Percentiles rank a stretch among this genome's conserved stretches.
Evolutionary conservation across 2,329 filamentous ascomycete genomes (phyloP).

Genomic region (Cyphellophora attinorum): DNA sequence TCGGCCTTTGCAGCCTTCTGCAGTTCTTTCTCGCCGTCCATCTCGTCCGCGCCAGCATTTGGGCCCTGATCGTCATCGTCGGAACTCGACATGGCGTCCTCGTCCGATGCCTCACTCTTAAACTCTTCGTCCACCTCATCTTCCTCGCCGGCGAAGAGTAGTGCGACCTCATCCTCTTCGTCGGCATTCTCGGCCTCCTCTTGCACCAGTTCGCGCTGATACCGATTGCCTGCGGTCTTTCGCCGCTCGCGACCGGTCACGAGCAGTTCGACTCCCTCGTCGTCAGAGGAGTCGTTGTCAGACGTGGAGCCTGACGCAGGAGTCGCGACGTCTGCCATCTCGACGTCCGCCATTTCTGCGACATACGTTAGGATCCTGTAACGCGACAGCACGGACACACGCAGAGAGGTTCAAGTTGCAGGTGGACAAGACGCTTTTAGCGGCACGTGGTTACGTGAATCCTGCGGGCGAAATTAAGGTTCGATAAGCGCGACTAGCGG

Average conservation of each 20-base stretch:
- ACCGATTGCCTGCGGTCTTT: conserved; percentile 73
- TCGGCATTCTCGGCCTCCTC: conserved; percentile 58
- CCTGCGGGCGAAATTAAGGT: too few relatives aligned
- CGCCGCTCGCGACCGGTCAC: conserved; percentile 65
- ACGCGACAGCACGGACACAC: too few relatives aligned
- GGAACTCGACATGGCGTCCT: conserved; percentile 77
- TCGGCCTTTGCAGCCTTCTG: conserved; percentile 65
- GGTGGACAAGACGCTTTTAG: too few relatives aligned
- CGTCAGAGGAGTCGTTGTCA: conserved; percentile 23
- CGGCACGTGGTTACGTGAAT: too few relatives aligned
- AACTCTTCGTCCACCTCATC: conserved; percentile 42
- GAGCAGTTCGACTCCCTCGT: conserved; percentile 52
- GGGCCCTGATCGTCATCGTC: conserved; percentile 69
- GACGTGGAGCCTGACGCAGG: conserved; percentile 13
- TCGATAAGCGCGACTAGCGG: too few relatives aligned
- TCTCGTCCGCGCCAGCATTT: conserved; percentile 49
- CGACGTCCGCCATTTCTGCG: conserved; percentile 4
- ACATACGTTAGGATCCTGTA: too few relatives aligned
- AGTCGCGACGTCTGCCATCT: conserved; percentile 4
- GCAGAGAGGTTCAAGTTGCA: too few relatives aligned
- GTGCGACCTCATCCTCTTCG: conserved; percentile 44
- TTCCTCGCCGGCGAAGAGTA: conserved; percentile 68
- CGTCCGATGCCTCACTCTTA: conserved; percentile 49
- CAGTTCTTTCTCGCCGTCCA: conserved; percentile 81
- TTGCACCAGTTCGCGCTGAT: conserved; percentile 67